phyloP scores from a whole-genome alignment of 805 yeast genomes.

The Wickerhamomyces xylosicus region DNA sequence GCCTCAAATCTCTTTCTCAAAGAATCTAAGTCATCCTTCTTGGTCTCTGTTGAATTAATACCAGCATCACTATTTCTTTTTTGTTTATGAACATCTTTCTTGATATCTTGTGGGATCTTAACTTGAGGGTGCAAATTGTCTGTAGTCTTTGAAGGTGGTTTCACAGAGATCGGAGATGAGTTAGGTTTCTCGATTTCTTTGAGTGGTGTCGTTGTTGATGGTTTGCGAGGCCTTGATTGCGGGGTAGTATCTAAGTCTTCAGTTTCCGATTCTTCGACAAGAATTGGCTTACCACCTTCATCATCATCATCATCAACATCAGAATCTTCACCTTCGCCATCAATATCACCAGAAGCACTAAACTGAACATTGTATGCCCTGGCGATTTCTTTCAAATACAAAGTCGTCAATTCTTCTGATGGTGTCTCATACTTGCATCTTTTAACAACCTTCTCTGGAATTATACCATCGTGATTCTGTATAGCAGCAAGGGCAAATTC shows the following conservation, averaged over 20 bases:
- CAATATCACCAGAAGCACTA: constrained; percentile 28
- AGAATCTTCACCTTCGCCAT: constrained; percentile 13
- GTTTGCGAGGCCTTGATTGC: constrained; percentile 11
- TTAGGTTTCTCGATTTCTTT: constrained; percentile 1
- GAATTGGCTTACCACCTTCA: constrained; percentile 24
- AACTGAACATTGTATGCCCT: constrained; percentile 68
- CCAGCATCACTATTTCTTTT: constrained; percentile 16
- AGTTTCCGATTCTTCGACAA: constrained; percentile 22
- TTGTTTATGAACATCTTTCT: constrained; percentile 23
- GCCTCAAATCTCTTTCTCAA: constrained; percentile 72
- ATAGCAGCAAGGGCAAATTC: constrained; percentile 45
- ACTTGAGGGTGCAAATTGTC: constrained; percentile 29
- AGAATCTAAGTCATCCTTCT: constrained; percentile 45
- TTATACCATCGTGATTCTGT: constrained; percentile 38
- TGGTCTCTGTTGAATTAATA: constrained; percentile 4
- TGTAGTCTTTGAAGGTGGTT: constrained; percentile 30
- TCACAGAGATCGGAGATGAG: constrained; percentile 30
- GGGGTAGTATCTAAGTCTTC: constrained; percentile 13
- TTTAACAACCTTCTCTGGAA: constrained; percentile 58
- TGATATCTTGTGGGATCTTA: constrained; percentile 30
- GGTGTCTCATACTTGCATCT: constrained; percentile 66
- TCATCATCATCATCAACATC: constrained; percentile 25
- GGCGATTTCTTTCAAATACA: constrained; percentile 75
- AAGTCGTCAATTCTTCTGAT: constrained; percentile 45
- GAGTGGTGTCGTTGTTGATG: too few relatives aligned